Evolutionary conservation across 106 monocot species (phyloP).

Genomic region (Apostasia ramifera): DNA sequence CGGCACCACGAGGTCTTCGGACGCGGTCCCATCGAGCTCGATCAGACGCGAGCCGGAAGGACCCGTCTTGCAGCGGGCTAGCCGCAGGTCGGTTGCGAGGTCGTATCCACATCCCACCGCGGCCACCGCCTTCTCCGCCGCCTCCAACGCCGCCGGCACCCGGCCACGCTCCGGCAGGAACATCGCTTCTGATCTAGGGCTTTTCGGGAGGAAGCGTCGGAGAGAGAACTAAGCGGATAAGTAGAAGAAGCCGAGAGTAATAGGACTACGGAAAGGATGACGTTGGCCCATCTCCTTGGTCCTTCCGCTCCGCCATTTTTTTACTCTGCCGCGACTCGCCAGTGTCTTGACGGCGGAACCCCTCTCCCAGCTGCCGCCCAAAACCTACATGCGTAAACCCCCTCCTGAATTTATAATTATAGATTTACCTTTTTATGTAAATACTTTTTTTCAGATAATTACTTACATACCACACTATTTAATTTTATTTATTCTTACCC

Average conservation of each 20-base stretch:
- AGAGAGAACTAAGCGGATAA: neutral
- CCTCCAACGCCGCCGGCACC: constrained; percentile 24
- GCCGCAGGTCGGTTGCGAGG: constrained; percentile 42
- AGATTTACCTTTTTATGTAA: too few relatives aligned
- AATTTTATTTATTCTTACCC: too few relatives aligned
- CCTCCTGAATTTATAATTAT: too few relatives aligned
- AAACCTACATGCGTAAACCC: too few relatives aligned
- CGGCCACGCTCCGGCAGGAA: neutral
- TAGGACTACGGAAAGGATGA: neutral
- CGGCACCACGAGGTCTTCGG: constrained; percentile 47
- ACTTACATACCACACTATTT: too few relatives aligned
- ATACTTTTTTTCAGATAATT: too few relatives aligned
- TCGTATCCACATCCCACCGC: constrained; percentile 76
- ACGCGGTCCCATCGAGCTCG: constrained; percentile 20
- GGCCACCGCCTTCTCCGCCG: constrained; percentile 51
- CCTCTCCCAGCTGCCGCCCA: too few relatives aligned
- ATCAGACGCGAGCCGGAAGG: constrained; percentile 28
- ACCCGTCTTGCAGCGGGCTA: constrained; percentile 27
- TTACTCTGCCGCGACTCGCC: too few relatives aligned
- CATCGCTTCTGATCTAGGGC: constrained; percentile 2
- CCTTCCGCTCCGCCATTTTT: too few relatives aligned
- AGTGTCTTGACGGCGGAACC: too few relatives aligned
- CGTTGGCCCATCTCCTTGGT: neutral
- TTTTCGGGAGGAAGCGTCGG: neutral
- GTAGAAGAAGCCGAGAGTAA: neutral